phyloP scores from a whole-genome alignment of 352 stramenopile genomes.

The Albugo laibachii region DNA sequence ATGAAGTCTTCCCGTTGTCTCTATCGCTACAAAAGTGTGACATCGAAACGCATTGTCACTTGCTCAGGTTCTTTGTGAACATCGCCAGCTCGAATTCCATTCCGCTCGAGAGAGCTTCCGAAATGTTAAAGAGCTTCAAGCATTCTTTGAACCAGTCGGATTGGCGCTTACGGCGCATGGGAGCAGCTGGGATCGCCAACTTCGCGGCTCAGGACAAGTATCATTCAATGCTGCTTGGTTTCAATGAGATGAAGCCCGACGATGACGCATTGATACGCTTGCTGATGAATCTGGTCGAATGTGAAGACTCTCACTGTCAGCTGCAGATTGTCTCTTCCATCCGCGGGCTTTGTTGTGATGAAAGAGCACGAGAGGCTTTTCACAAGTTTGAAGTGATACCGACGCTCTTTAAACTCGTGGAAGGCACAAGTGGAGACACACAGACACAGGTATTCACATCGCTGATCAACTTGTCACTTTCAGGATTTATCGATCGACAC shows the following conservation, averaged over 20 bases:
- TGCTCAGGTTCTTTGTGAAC: slow-evolving; percentile 86
- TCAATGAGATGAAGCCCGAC: neutral
- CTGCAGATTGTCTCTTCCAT: slow-evolving; percentile 81
- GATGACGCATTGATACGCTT: slow-evolving; percentile 23
- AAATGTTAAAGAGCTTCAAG: slow-evolving; percentile 46
- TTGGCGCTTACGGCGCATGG: slow-evolving; percentile 69
- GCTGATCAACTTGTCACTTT: slow-evolving; percentile 93
- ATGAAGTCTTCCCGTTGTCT: slow-evolving; percentile 76
- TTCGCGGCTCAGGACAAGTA: slow-evolving; percentile 86
- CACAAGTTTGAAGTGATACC: slow-evolving; percentile 73
- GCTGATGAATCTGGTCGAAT: slow-evolving; percentile 14
- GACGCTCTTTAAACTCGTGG: slow-evolving; percentile 75
- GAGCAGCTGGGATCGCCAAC: slow-evolving; percentile 86
- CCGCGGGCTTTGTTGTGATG: slow-evolving; percentile 82
- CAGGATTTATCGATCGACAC: slow-evolving; percentile 84
- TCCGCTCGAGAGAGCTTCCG: neutral
- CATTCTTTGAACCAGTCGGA: slow-evolving; percentile 62
- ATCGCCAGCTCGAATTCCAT: slow-evolving; percentile 30
- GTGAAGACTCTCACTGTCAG: slow-evolving; percentile 64
- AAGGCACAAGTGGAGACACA: slow-evolving; percentile 86
- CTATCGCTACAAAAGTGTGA: slow-evolving; percentile 32
- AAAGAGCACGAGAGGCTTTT: slow-evolving; percentile 74
- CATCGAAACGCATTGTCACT: slow-evolving; percentile 70
- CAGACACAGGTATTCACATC: slow-evolving; percentile 92
- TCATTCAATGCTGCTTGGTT: slow-evolving; percentile 66